phyloP scores from a whole-genome alignment of 106 monocot species.

The Xerophyta viscosa region DNA sequence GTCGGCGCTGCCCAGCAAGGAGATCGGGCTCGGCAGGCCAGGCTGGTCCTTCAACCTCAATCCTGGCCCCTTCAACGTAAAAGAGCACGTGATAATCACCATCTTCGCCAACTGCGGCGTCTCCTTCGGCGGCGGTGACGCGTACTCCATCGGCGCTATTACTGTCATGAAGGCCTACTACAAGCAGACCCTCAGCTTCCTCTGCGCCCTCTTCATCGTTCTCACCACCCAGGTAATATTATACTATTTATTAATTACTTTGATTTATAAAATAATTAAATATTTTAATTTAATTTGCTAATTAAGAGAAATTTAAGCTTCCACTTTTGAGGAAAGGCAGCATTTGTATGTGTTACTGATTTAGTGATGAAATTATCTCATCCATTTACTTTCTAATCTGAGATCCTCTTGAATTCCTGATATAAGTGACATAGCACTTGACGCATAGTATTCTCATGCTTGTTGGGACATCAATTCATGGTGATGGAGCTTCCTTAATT shows the following conservation, averaged over 20 bases:
- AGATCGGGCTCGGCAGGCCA: conserved; percentile 30
- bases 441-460: no score
- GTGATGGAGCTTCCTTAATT: no score
- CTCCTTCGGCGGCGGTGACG: conserved; percentile 73
- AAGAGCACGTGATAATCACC: conserved; percentile 93
- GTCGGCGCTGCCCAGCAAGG: conserved; percentile 35
- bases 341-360: no score
- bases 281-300: background rate
- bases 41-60: conserved; percentile 55
- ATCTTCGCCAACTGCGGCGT: conserved; percentile 87
- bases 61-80: conserved; percentile 87
- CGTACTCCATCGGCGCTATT: conserved; percentile 87
- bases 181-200: conserved; percentile 56
- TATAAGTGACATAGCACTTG: no score
- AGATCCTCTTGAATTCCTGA: no score
- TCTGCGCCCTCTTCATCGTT: conserved; percentile 68
- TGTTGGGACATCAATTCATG: no score
- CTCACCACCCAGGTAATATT: conserved; percentile 68
- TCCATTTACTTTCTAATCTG: no score
- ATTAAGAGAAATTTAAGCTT: no score
- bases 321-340: no score
- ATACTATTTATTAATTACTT: background rate
- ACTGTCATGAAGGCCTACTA: conserved; percentile 92
- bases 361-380: no score
- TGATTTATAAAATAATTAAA: no score